Percentiles rank a stretch among this genome's conserved stretches.
Evolutionary conservation across 441 rosid species (phyloP).

Genomic region (Corymbia citriodora): DNA sequence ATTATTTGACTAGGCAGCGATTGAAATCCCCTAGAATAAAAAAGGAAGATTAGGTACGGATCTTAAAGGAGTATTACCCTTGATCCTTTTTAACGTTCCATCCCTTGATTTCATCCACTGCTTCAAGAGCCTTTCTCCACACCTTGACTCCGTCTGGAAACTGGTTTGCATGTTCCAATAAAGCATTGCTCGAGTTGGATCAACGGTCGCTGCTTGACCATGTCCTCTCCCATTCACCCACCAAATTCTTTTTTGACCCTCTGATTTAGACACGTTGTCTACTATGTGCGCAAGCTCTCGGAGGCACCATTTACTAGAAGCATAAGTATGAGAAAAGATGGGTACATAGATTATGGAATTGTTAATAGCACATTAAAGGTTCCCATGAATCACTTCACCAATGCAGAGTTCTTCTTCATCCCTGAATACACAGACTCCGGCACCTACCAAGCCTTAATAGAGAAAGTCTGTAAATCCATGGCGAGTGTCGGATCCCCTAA

Average conservation of each 20-base stretch:
- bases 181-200: no score
- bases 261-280: rapidly evolving
- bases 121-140: rapidly evolving
- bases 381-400: background rate
- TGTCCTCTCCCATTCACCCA: no score
- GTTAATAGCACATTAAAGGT: background rate
- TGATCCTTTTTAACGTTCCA: rapidly evolving
- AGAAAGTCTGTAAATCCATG: background rate
- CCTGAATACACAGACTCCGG: rapidly evolving
- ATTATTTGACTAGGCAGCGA: background rate
- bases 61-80: background rate
- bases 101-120: background rate
- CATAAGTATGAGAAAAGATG: rapidly evolving
- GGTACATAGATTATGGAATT: rapidly evolving
- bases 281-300: rapidly evolving
- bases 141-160: rapidly evolving
- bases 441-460: rapidly evolving
- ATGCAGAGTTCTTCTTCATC: rapidly evolving
- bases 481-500: rapidly evolving
- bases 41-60: rapidly evolving
- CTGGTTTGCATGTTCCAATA: rapidly evolving
- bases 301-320: background rate
- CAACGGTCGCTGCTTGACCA: no score
- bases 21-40: no score
- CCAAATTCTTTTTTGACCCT: rapidly evolving